phyloP scores from a whole-genome alignment of 225 moss, liverwort and hornwort species.

The Rhytidiadelphus loreus region DNA sequence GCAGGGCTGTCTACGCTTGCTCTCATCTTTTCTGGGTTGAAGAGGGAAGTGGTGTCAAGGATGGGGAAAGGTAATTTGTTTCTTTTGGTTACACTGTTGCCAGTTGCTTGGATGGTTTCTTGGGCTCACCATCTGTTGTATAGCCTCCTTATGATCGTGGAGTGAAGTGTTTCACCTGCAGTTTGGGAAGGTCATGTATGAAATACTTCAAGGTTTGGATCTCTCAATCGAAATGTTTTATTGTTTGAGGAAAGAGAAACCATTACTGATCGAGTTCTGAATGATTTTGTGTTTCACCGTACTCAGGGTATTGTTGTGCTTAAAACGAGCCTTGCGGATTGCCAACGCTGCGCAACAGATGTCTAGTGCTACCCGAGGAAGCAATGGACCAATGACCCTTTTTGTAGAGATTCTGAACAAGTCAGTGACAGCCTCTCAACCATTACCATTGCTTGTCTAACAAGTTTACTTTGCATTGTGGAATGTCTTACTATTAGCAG shows the following conservation, averaged over 20 bases:
- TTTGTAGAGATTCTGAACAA: conserved; percentile 98
- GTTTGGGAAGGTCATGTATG: neutral
- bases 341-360: conserved; percentile 99
- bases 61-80: conserved; percentile 73
- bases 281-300: neutral
- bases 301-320: conserved; percentile 77
- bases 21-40: conserved; percentile 99
- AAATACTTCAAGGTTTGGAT: neutral
- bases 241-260: neutral
- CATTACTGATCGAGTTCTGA: neutral
- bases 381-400: conserved; percentile 93
- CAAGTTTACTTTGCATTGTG: neutral
- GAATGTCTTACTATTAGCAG: neutral
- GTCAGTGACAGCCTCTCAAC: conserved; percentile 25
- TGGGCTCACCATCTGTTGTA: neutral
- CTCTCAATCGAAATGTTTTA: neutral
- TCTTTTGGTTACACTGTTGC: neutral
- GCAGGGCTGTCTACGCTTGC: conserved; percentile 90
- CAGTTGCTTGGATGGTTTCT: neutral
- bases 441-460: neutral
- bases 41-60: conserved; percentile 77
- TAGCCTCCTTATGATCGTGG: neutral
- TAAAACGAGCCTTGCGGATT: conserved; percentile 92
- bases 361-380: conserved; percentile 98
- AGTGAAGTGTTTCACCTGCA: neutral